These are phyloP conservation scores for Lenzites betulinus DNA, from an alignment of 768 basidiomycete species.

Conservation along the genomic window DNA sequence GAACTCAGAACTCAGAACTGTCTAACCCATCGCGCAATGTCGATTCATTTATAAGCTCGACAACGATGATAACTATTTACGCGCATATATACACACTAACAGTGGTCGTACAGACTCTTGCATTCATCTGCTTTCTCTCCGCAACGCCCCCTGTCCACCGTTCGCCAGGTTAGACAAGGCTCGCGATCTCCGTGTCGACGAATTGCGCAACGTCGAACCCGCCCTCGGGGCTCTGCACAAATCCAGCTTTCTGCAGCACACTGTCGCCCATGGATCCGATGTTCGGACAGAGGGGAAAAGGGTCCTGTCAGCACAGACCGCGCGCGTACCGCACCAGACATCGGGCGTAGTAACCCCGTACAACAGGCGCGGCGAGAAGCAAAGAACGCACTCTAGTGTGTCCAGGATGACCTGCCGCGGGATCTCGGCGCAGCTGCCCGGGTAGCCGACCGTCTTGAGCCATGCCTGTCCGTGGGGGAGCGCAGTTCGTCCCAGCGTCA, in stretches of 20 bases:
- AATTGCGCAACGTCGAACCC: constrained; percentile 61
- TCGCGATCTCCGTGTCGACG: constrained; percentile 55
- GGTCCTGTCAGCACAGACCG: not conserved
- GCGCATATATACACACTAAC: too few species aligned
- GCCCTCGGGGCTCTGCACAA: constrained; percentile 56
- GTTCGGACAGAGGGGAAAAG: not conserved
- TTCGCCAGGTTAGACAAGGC: constrained; percentile 37
- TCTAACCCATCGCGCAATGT: too few species aligned
- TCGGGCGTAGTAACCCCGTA: not conserved
- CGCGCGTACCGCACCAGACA: constrained; percentile 15
- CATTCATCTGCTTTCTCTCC: too few species aligned
- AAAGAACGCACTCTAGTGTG: constrained; percentile 61
- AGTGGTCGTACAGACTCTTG: too few species aligned
- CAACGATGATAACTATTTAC: too few species aligned
- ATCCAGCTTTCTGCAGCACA: constrained; percentile 75
- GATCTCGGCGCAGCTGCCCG: constrained; percentile 63
- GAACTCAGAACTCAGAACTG: too few species aligned
- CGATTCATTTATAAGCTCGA: too few species aligned
- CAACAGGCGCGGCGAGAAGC: not conserved
- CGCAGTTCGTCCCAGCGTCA: not conserved
- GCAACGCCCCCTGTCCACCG: too few species aligned
- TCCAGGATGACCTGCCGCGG: constrained; percentile 64
- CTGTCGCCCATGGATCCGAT: constrained; percentile 37
- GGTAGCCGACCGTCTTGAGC: constrained; percentile 80
- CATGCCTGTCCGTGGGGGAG: constrained; percentile 54